Base-by-base conservation (phyloP, 495 filamentous ascomycete genomes). In the Choiromyces venosus region DNA sequence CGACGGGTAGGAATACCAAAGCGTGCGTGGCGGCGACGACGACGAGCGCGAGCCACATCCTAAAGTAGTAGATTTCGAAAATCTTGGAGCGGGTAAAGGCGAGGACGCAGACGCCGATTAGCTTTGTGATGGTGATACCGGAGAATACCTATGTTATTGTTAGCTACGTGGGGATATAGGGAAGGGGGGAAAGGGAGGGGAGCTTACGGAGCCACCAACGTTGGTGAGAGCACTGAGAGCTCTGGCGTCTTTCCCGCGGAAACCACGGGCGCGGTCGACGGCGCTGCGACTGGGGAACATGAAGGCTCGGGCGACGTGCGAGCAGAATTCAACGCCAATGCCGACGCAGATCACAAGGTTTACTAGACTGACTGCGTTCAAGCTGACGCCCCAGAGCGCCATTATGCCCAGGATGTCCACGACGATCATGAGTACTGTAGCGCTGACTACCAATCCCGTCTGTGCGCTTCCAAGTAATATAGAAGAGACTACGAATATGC, bases 21-120 rank as follows among this genome's bases (percentile, higher is more conserved):
- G 94, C 92, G 82, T 99, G 95, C 0, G 87, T 85, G 33, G 93
- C 92, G n/a, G 93, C 96, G 74, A 96, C 92, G 33, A 93, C 76
- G 46, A 98, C 93, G 73, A 99, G 86, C 65, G 94, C 91, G 33
- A 97, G 81, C 95, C 95, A 99, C 44, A 99, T 91, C 10, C 95
- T 86, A 84, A 99, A 99, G 82, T 98, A 99, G 83, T 98, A 99
- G 70, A 98, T 92, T 85, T 98, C 96, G 80, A 99, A 99, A 82
- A 99, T 98, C 87, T 97, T 98, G 83, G 93, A 96, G 36, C 92
- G 84, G 10, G 95, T 99, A 75, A 96, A 98, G 0, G 94, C 95
- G 19, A 99, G 86, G 56, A 99, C 95, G 67, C 86, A 90, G 4
- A 99, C 96, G 1, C 95, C 95, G 12, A 99, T 83, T 1, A 97